Conservation (phyloP, 768 basidiomycete genomes). For the Suillus cothurnatus region DNA sequence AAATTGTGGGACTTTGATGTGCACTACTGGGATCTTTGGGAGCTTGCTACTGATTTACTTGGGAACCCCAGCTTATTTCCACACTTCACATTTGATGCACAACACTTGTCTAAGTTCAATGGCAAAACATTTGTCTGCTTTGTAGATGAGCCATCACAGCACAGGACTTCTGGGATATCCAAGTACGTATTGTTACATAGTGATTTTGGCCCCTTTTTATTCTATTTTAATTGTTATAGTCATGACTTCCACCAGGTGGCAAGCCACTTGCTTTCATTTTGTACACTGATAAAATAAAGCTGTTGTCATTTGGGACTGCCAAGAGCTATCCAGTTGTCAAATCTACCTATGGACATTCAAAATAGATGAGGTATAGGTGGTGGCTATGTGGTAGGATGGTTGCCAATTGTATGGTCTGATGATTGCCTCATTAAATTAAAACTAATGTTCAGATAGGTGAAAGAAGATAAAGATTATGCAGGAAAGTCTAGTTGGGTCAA, state of each 20-base stretch:
- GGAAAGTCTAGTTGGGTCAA: conserved; percentile 10
- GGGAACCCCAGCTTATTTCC: conserved; percentile 24
- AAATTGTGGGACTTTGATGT: conserved; percentile 19
- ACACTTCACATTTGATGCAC: conserved; percentile 35
- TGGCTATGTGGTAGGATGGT: too few species aligned
- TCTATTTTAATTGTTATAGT: too few species aligned
- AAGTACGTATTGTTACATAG: conserved; percentile 27
- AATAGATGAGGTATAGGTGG: too few species aligned
- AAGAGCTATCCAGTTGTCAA: too few species aligned
- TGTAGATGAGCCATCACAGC: conserved; percentile 40
- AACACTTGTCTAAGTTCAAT: conserved; percentile 15
- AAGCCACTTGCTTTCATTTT: too few species aligned
- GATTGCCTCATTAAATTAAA: too few species aligned
- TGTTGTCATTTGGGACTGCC: too few species aligned
- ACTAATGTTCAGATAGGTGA: not conserved
- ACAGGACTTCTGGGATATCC: conserved; percentile 35
- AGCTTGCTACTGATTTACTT: conserved; percentile 32
- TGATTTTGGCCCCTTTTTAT: too few species aligned
- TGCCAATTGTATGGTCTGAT: too few species aligned
- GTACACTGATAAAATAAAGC: too few species aligned
- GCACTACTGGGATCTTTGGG: conserved; percentile 24
- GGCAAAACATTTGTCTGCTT: conserved; percentile 26
- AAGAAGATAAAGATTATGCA: conserved; percentile 4
- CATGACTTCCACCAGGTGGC: too few species aligned
- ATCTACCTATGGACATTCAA: too few species aligned